Percentiles rank a stretch among this genome's conserved stretches.
Evolutionary conservation across 352 stramenopile species (phyloP).

Genomic region (Pythium sp.): DNA sequence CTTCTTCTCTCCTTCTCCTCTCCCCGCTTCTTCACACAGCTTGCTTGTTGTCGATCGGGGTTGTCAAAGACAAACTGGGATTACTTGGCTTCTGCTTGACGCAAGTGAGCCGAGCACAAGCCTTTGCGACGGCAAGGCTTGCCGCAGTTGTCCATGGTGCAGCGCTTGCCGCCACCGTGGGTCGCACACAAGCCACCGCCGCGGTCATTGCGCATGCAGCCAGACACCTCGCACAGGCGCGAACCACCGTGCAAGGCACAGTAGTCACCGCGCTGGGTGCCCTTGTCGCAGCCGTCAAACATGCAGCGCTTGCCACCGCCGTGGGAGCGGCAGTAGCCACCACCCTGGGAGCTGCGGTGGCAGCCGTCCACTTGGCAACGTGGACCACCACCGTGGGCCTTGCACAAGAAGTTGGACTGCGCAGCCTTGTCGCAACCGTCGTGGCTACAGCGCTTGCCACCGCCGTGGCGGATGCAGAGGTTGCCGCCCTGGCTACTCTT

Average conservation of each 20-base stretch:
- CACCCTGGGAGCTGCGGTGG: conserved; percentile 70
- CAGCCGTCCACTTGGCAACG: conserved; percentile 73
- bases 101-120: conserved; percentile 78
- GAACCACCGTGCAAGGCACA: conserved; percentile 84
- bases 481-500: conserved; percentile 81
- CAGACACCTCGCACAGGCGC: conserved; percentile 73
- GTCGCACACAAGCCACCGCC: conserved; percentile 72
- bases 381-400: conserved; percentile 79
- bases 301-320: conserved; percentile 86
- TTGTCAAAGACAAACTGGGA: conserved; percentile 1
- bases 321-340: conserved; percentile 82
- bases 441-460: conserved; percentile 76
- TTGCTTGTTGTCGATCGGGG: conserved; percentile 8
- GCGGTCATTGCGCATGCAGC: conserved; percentile 85
- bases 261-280: conserved; percentile 83
- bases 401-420: conserved; percentile 86
- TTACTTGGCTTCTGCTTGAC: conserved; percentile 33
- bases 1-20: conserved; percentile 8
- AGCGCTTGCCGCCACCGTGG: conserved; percentile 85
- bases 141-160: conserved; percentile 54
- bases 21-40: not conserved
- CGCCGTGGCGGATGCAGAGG: conserved; percentile 85
- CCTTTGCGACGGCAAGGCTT: conserved; percentile 82
- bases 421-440: conserved; percentile 77
- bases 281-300: conserved; percentile 82